phyloP scores from a whole-genome alignment of 495 filamentous ascomycete genomes.

The Tuber umbilicatum region DNA sequence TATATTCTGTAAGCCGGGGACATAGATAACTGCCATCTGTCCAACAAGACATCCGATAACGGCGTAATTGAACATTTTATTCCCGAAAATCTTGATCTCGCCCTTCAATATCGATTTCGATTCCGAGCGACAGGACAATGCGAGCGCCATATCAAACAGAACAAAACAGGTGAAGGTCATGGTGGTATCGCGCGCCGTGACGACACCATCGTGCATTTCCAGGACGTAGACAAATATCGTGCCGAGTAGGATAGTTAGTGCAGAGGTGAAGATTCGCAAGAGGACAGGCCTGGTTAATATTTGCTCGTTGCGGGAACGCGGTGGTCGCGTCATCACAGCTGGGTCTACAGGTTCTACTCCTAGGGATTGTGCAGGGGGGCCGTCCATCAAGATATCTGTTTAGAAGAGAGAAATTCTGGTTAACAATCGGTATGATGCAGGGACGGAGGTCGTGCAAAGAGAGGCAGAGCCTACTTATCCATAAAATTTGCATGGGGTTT shows the following conservation, averaged over 20 bases:
- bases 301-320: constrained; percentile 72
- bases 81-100: constrained; percentile 72
- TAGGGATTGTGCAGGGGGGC: constrained; percentile 91
- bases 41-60: constrained; percentile 76
- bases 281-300: constrained; percentile 80
- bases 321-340: constrained; percentile 84
- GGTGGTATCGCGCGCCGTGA: constrained; percentile 90
- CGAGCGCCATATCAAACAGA: constrained; percentile 98
- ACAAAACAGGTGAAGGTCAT: constrained; percentile 99
- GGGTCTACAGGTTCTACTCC: constrained; percentile 95
- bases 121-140: constrained; percentile 85
- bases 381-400: constrained; percentile 97
- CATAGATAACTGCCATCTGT: constrained; percentile 84
- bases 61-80: constrained; percentile 93
- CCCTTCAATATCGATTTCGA: constrained; percentile 79
- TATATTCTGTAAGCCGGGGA: constrained; percentile 83
- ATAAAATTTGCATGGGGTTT: constrained; percentile 98
- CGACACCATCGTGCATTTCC: constrained; percentile 78
- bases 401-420: neutral
- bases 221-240: constrained; percentile 84
- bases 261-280: constrained; percentile 77
- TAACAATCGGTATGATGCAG: constrained; percentile 2
- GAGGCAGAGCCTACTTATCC: constrained; percentile 73
- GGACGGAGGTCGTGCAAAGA: constrained; percentile 1
- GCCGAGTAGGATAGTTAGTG: constrained; percentile 79